phyloP scores from a whole-genome alignment of 306 rosid genomes.

The Potentilla sterilis region DNA sequence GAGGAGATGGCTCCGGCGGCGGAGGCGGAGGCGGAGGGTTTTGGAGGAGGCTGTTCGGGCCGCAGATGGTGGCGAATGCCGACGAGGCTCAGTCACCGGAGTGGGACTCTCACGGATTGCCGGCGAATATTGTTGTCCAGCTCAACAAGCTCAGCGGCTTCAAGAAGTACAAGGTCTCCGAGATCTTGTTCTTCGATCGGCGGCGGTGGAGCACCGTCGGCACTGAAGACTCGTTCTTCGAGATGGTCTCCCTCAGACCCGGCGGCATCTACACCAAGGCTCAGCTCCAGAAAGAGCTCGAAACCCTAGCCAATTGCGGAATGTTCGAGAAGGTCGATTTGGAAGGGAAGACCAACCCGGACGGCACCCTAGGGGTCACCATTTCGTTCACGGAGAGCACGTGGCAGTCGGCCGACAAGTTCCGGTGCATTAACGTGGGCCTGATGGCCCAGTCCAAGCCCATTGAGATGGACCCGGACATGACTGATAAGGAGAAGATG shows the following conservation, averaged over 20 bases:
- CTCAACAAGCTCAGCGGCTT: conserved; percentile 82
- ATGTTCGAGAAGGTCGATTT: conserved; percentile 97
- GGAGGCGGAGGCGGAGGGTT: conserved; percentile 36
- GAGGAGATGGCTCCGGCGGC: conserved; percentile 23
- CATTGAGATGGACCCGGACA: conserved; percentile 77
- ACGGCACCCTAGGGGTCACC: conserved; percentile 63
- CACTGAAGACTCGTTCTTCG: conserved; percentile 80
- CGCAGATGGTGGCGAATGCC: conserved; percentile 50
- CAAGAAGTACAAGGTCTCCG: conserved; percentile 78
- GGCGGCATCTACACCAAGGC: conserved; percentile 78
- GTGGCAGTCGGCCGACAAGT: conserved; percentile 79
- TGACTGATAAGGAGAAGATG: conserved; percentile 93
- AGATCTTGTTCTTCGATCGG: conserved; percentile 74
- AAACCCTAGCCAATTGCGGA: conserved; percentile 73
- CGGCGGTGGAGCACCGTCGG: conserved; percentile 47
- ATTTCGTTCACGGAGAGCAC: conserved; percentile 81
- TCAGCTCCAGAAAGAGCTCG: conserved; percentile 89
- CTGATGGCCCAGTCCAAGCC: conserved; percentile 78
- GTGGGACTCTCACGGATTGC: conserved; percentile 89
- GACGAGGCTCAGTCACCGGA: conserved; percentile 63
- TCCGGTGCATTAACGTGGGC: conserved; percentile 91
- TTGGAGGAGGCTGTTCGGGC: conserved; percentile 51
- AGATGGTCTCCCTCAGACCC: conserved; percentile 83
- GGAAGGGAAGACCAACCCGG: conserved; percentile 87
- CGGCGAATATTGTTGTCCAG: conserved; percentile 77